phyloP scores from a whole-genome alignment of 257 asterid genomes.

The Henckelia pumila region DNA sequence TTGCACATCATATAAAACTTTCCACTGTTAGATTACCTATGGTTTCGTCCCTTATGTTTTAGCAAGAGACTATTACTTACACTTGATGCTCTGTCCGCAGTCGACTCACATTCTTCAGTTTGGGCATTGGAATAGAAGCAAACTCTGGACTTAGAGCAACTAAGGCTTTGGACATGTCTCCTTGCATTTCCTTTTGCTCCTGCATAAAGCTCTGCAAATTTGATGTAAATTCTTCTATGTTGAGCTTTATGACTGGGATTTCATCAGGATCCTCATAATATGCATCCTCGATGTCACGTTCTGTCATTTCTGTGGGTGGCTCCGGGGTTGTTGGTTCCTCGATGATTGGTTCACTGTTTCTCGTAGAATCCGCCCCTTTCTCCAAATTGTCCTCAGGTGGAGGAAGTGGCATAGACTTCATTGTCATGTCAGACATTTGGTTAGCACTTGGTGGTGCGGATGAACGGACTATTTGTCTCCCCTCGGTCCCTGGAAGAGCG shows the following conservation, averaged over 20 bases:
- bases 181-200: slow-evolving; percentile 54
- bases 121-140: slow-evolving; percentile 80
- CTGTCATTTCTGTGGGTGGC: slow-evolving; percentile 43
- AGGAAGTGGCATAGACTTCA: slow-evolving; percentile 48
- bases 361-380: slow-evolving; percentile 28
- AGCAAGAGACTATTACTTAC: slow-evolving; percentile 43
- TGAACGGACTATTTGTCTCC: slow-evolving; percentile 37
- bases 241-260: slow-evolving; percentile 78
- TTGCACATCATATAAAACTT: neutral
- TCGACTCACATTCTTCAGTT: slow-evolving; percentile 73
- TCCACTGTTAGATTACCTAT: neutral
- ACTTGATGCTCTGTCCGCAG: slow-evolving; percentile 95
- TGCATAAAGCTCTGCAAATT: slow-evolving; percentile 63
- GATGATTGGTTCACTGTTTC: slow-evolving; percentile 60
- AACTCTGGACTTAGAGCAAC: slow-evolving; percentile 70
- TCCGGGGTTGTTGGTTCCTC: slow-evolving; percentile 91
- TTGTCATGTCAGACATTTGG: slow-evolving; percentile 26
- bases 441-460: slow-evolving; percentile 31
- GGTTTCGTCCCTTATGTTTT: neutral
- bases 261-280: slow-evolving; percentile 82
- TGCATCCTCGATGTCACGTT: slow-evolving; percentile 81
- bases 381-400: slow-evolving; percentile 38
- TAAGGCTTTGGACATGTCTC: slow-evolving; percentile 75
- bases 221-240: slow-evolving; percentile 59
- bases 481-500: slow-evolving; percentile 85